Evolutionary conservation across 2,329 filamentous ascomycete genomes (phyloP), one percentile per base, ranked within the genome.

Genomic region (Fusarium secorum): DNA sequence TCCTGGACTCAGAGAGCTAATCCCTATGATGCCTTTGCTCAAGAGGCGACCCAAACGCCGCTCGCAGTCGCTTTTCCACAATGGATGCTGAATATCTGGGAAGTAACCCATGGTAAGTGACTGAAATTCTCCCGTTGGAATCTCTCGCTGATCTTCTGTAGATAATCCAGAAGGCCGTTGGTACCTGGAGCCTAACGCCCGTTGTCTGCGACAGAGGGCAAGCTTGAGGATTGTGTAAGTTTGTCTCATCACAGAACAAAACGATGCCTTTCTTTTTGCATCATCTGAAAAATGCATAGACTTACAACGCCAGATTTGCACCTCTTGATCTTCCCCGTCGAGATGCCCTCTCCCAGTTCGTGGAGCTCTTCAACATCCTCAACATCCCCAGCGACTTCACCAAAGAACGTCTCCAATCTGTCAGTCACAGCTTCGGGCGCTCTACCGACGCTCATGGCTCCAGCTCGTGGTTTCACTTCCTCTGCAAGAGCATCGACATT

Each of bases 391-490:
- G 69, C 14, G 76, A 78, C 45, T 81, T 81, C 55, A 69, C 74
- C 26, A 66, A 59, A 5, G 80, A 81, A 61, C 75, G 78, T 2
- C 66, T 76, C 1, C 71, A 75, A 22, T 75, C 70, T 2, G 78
- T 79, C 9, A 78, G 74, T 38, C 80, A 81, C 66, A 81, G 80
- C 64, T 79, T 81, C 45, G 77, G 76, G 20, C 65, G 71, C 11
- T 70, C 71, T 11, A 77, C 71, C 18, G 74, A 75, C 38, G 52
- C 35, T 4, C 41, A 72, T 30, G 79, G 77, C 10, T 74, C 63
- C 20, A 73, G 70, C 35, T 71, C 77, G 0, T 82, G 79, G 80
- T 81, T 82, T 42, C 78, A 79, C 46, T 79, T 77, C 41, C 76
- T 80, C 22, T 80, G 75, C 67, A 81, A 81, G 68, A 78, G 77